Evolutionary conservation across 352 stramenopile genomes (phyloP).

Genomic region (Pythium apleroticum): DNA sequence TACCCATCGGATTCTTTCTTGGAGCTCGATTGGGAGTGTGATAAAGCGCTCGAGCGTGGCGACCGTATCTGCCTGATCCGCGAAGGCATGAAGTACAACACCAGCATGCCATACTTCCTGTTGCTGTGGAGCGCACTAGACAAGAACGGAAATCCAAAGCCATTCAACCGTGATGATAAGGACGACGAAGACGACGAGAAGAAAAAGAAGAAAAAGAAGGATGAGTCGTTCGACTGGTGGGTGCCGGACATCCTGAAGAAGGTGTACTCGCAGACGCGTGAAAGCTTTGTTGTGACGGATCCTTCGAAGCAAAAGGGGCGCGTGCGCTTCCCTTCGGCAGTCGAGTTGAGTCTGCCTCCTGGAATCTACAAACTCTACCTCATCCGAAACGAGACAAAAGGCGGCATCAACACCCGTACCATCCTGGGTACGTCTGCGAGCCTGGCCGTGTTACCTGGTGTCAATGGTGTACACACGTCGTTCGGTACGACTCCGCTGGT

Average conservation of each 20-base stretch:
- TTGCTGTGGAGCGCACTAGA: conserved; percentile 36
- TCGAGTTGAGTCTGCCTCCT: conserved; percentile 45
- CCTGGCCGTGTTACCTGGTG: conserved; percentile 41
- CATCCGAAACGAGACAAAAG: conserved; percentile 38
- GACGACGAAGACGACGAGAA: conserved; percentile 11
- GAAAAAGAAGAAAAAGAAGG: background rate
- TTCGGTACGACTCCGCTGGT: conserved; percentile 61
- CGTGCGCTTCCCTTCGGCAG: conserved; percentile 37
- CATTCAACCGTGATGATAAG: background rate
- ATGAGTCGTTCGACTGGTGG: conserved; percentile 38
- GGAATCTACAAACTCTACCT: conserved; percentile 47
- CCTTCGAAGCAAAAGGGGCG: conserved; percentile 19
- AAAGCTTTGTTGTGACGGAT: conserved; percentile 28
- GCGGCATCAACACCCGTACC: conserved; percentile 30
- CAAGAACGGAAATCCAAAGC: background rate
- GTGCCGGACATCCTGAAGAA: conserved; percentile 33
- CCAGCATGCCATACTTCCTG: conserved; percentile 44
- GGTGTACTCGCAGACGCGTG: conserved; percentile 28
- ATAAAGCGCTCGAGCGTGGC: conserved; percentile 16
- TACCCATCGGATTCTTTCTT: conserved; percentile 44
- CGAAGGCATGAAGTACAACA: conserved; percentile 42
- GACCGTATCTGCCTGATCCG: conserved; percentile 47
- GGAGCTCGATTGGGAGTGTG: conserved; percentile 40
- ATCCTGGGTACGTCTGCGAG: conserved; percentile 30
- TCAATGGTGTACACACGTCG: conserved; percentile 55